Evolutionary conservation across 345 rosid species (phyloP), one percentile per base, ranked within the genome.

Genomic region (Citropsis articulata): DNA sequence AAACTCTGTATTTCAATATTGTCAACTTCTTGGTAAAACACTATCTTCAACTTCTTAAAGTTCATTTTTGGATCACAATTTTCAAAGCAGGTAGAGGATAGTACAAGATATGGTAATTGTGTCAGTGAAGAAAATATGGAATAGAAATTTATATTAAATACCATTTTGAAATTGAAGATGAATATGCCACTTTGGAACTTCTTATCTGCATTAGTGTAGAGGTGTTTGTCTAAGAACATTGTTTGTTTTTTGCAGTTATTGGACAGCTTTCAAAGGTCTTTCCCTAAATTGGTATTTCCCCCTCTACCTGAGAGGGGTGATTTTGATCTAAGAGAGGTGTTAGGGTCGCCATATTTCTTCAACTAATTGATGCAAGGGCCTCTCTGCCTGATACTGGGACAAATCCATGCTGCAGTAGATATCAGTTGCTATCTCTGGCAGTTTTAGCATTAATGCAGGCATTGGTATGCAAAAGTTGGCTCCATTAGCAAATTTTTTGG

Each of bases 341-440:
- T 97, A 40, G 81, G 88, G 35, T 97, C 98, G 2, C 90, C 99
- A 24, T 97, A 97, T 83, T 97, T 97, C 86, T 97, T 97, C 93
- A 97, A 94, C 88, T 97, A 82, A 88, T 77, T 9, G 38, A 42
- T 60, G 19, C 71, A 18, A 60, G 68, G 62, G 62, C 56, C 53
- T 66, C 64, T 50, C n/a, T 19, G 7, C 27, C 48, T 36, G 56
- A 53, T 19, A 48, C 45, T n/a, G 13, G 48, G 33, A 27, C 75
- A 68, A 55, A 9, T 50, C 71, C 70, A 48, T 48, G 42, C 60
- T 13, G 7, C 65, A 22, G 72, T 25, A 30, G 71, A 60, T 48
- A n/a, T 59, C 25, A 35, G 12, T 77, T 40, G 40, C 36, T 40
- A 45, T 56, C 57, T 35, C 40, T 33, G 55, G 30, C 70, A 69